A percentile compares a stretch with the other conserved stretches of the same genome.
Conservation (phyloP, 352 stramenopile genomes). For the Pythium angustatum region DNA sequence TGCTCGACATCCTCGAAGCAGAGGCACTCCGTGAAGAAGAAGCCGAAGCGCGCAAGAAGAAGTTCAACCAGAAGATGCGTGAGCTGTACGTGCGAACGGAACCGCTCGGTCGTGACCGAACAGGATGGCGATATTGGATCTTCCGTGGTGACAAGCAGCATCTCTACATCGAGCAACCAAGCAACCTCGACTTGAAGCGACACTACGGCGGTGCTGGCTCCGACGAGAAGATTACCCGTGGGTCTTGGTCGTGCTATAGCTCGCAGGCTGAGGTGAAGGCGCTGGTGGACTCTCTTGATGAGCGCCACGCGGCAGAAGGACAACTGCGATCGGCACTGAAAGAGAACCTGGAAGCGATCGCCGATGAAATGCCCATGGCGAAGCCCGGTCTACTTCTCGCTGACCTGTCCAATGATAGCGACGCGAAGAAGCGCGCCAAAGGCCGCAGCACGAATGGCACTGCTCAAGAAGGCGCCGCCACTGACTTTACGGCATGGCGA, state of each 20-base stretch:
- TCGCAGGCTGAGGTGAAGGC: conserved; percentile 62
- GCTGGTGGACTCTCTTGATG: conserved; percentile 61
- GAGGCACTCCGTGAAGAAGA: conserved; percentile 71
- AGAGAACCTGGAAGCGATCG: conserved; percentile 65
- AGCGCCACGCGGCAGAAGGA: conserved; percentile 46
- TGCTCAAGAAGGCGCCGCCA: conserved; percentile 8
- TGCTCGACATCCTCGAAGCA: conserved; percentile 75
- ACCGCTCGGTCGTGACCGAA: conserved; percentile 63
- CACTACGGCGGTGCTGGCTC: conserved; percentile 42
- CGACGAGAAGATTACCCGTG: background rate
- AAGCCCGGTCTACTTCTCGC: conserved; percentile 77
- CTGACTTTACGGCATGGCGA: conserved; percentile 55
- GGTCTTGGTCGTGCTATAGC: conserved; percentile 67
- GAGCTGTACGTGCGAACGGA: conserved; percentile 77
- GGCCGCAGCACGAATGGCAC: conserved; percentile 5
- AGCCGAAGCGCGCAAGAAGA: conserved; percentile 56
- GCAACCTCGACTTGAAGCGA: conserved; percentile 44
- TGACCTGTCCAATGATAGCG: conserved; percentile 65
- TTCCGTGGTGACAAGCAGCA: conserved; percentile 63
- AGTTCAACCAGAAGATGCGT: conserved; percentile 60
- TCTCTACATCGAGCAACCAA: conserved; percentile 72
- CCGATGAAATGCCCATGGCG: conserved; percentile 63
- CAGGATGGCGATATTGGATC: conserved; percentile 68
- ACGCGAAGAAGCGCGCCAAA: conserved; percentile 47
- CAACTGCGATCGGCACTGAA: conserved; percentile 47